Percentiles rank a stretch among this genome's conserved stretches.
phyloP scores from a whole-genome alignment of 176 grass and related monocot species.

The Triticum aestivum region DNA sequence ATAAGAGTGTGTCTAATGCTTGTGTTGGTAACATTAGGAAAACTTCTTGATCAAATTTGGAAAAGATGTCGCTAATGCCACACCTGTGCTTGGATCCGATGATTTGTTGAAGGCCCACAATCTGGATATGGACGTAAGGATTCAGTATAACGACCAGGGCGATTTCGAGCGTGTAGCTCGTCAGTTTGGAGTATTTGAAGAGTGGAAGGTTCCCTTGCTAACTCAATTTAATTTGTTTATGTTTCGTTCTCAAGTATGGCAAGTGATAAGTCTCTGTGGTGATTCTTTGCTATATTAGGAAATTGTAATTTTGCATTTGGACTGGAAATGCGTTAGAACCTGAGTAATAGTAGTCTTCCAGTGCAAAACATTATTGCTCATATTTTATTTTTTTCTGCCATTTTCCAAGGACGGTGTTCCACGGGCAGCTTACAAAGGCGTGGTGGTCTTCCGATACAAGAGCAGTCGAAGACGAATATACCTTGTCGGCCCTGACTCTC shows the following conservation, averaged over 20 bases:
- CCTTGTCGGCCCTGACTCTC: constrained; percentile 61
- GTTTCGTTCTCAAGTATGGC: no score
- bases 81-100: constrained; percentile 64
- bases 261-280: background rate
- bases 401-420: constrained; percentile 79
- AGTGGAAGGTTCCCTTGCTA: constrained; percentile 83
- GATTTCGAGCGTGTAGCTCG: constrained; percentile 89
- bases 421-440: constrained; percentile 92
- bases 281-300: background rate
- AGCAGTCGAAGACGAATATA: constrained; percentile 66
- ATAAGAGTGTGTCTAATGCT: constrained; percentile 22
- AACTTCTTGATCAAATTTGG: constrained; percentile 67
- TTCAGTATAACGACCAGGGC: constrained; percentile 68
- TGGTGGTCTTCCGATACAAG: constrained; percentile 74
- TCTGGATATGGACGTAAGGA: constrained; percentile 70
- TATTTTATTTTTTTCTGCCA: background rate
- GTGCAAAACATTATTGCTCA: background rate
- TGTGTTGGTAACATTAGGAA: constrained; percentile 49
- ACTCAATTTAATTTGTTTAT: background rate
- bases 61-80: constrained; percentile 66
- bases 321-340: background rate
- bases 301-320: no score
- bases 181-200: constrained; percentile 97
- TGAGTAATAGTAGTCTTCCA: background rate
- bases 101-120: constrained; percentile 63